These are phyloP conservation scores for Cladosporium austrohemisphaericum DNA, from an alignment of 2,329 filamentous ascomycete species.

Conservation along the genomic window DNA sequence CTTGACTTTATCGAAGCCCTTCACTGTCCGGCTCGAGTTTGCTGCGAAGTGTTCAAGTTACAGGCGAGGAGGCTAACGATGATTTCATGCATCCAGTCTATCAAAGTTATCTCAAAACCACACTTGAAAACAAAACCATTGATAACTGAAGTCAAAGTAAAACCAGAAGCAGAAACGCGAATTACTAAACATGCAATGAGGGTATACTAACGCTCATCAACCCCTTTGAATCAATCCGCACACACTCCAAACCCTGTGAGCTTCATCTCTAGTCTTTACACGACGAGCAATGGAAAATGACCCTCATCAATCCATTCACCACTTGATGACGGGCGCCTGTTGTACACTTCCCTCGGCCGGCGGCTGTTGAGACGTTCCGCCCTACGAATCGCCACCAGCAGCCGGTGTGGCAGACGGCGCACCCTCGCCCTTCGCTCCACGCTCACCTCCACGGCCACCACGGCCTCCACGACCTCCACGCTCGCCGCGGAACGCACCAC, in stretches of 20 bases:
- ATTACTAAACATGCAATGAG: conserved; percentile 15
- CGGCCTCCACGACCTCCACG: conserved; percentile 53
- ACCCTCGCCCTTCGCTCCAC: conserved; percentile 26
- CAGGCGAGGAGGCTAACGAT: too few species aligned
- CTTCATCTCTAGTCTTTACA: conserved; percentile 15
- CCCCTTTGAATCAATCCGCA: not conserved
- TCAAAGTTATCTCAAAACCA: too few species aligned
- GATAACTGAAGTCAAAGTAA: too few species aligned
- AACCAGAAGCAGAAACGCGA: not conserved
- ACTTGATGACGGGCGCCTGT: not conserved
- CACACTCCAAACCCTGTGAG: too few species aligned
- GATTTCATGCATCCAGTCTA: too few species aligned
- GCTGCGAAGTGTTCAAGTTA: too few species aligned
- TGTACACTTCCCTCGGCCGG: not conserved
- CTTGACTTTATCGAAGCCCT: too few species aligned
- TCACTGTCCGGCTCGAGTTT: too few species aligned
- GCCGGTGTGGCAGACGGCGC: conserved; percentile 22
- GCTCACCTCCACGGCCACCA: conserved; percentile 32
- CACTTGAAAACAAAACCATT: too few species aligned
- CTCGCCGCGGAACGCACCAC: conserved; percentile 49
- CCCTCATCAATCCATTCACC: not conserved
- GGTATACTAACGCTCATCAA: conserved; percentile 16
- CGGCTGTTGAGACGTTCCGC: not conserved
- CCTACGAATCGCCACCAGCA: conserved; percentile 10
- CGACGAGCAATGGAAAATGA: too few species aligned